Base-by-base conservation (phyloP, 192 early-diverging fungal species). In the Coemansia sp. region DNA sequence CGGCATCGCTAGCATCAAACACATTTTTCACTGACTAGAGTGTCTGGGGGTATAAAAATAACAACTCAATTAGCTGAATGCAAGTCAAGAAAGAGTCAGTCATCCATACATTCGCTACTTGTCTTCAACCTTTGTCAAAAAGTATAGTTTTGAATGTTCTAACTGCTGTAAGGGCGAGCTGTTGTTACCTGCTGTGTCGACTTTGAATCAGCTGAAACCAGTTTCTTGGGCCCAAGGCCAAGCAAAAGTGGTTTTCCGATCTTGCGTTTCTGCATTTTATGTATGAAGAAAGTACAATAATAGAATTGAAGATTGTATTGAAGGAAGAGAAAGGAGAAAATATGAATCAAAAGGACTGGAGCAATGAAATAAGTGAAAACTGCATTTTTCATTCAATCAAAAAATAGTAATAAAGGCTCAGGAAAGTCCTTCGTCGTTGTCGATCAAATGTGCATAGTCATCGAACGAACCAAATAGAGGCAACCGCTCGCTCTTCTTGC, bases 381-480 rank as follows among this genome's bases (percentile, higher is more conserved):
- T 37, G 4, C 6, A 12, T 18, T 45, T 49, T n/a, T 3, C 18
- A 54, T 8, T 21, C 59, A 32, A 1, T 32, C 32, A 32, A 32
- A 32, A 32, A 32, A 4, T 32, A 32, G 32, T 32, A 32, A 32
- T 32, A 32, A 32, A 32, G 32, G 4, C 32, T 64, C 67, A 77
- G 16, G 73, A 72, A 9, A 83, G 43, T 0, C 77, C 77, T 4
- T 84, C 77, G 57, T 76, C 66, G 42, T 71, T 73, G 41, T 84
- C 77, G 49, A 84, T 76, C 44, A 84, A 61, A 23, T 76, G 71
- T 3, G 87, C 88, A 76, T 91, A 91, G 56, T 91, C 90, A 59
- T 91, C 90, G 69, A 85, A 86, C n/a, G 87, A 86, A 21, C 84
- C 90, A 70, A 91, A 89, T 49, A 87, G 81, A n/a, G 90, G 90